Evolutionary conservation across 2,329 filamentous ascomycete genomes (phyloP), one percentile per base, ranked within the genome.

Genomic region (Colletotrichum sp.): DNA sequence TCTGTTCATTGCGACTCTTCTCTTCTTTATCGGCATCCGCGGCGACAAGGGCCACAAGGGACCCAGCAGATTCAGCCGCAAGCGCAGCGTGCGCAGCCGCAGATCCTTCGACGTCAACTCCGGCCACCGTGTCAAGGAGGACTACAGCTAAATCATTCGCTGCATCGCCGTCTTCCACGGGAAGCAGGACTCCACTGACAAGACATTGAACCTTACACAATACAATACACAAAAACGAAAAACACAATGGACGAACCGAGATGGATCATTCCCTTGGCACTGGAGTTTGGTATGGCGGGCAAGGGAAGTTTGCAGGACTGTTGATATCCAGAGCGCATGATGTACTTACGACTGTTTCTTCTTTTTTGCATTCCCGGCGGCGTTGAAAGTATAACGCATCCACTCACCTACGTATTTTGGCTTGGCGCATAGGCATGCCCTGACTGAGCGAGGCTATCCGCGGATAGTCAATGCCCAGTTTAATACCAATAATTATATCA

Each of bases 71-170:
- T 85, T 84, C 77, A 86, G 89, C 70, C 89, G 90, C 76, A 87
- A 87, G 79, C 85, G 86, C 68, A 89, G 87, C 79, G 86, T 85
- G 25, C 85, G 89, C 15, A 91, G 88, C 77, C 89, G 87, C 79
- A 89, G 89, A 76, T 87, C 90, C 73, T 90, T 91, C 74, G 89
- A 87, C 67, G 85, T 91, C 75, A 67, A 56, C 32, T 88, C 87
- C 78, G 86, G 91, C 78, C 88, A 89, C 70, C 88, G 92, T 15
- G 92, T 94, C 79, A 94, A 94, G 89, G 93, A 94, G 30, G 92
- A 94, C 76, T 95, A 94, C 81, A 87, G 89, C 61, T 92, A 87
- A 86, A 22, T 48, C 43, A 48, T 48, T 48, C 43, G 10, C 3
- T 4, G 18, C 18, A 48, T 48, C 9, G n/a, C n/a, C 43, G 7